Evolutionary conservation across 257 asterid genomes (phyloP), one percentile per base, ranked within the genome.

Genomic region (Phtheirospermum japonicum): DNA sequence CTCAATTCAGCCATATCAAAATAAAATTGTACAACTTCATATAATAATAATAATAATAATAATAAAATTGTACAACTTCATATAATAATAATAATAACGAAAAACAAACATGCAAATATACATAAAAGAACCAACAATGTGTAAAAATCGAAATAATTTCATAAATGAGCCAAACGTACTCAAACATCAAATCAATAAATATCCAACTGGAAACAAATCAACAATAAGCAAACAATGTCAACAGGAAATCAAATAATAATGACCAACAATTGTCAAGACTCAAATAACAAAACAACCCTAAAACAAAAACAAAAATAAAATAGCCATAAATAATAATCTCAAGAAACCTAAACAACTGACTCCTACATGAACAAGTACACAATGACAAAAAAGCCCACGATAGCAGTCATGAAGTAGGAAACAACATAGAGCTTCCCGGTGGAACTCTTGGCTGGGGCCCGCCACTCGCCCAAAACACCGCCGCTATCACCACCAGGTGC

Each of bases 281-380:
- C 18, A 13, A 42, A 42, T 0, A 42, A 13, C 55, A 37, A 57
- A 49, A n/a, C 32, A 52, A 65, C 42, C 11, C 42, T 36, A 6
- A 36, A 36, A 36, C 11, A 1, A 36, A 6, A 6, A 36, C 42
- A 17, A 11, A 54, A 49, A 18, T 0, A 19, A 45, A 10, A 16
- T 13, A 4, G 28, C 0, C 7, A 48, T 0, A 19, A 20, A 51
- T 4, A 5, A 42, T 2, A 20, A 51, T 3, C 52, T 16, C 6
- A 48, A 48, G 8, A 16, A 48, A 31, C 18, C n/a, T 57, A 39
- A 65, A 19, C 50, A 57, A 52, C 5, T 4, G 16, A 50, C 13
- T 43, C 51, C 75, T 82, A 79, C 79, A 70, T 36, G 9, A 78
- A 51, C 48, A 75, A 28, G 59, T 65, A 80, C 3, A 75, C 59